Conservation (phyloP, 225 moss, liverwort and hornwort species). For the Marchantia paleacea region DNA sequence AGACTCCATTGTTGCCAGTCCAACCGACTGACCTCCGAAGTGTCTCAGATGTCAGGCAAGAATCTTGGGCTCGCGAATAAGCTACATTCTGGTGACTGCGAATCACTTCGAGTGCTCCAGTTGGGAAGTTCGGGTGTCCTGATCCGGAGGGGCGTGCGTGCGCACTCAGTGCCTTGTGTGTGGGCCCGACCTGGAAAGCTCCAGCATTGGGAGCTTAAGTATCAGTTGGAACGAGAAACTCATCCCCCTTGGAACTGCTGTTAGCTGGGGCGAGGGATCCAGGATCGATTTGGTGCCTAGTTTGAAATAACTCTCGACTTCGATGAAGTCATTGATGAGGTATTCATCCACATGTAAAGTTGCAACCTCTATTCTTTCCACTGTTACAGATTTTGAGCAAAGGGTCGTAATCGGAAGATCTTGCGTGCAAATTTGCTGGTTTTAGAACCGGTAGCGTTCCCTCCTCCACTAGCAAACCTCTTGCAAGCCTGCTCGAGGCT, state of each 20-base stretch:
- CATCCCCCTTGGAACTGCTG: not conserved
- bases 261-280: not conserved
- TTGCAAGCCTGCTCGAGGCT: not conserved
- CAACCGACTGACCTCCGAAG: too few relatives aligned
- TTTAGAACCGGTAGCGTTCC: not conserved
- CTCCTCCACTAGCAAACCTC: not conserved
- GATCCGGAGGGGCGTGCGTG: not conserved
- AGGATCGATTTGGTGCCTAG: not conserved
- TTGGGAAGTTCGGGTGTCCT: not conserved
- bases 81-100: not conserved
- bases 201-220: conserved; percentile 2
- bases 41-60: not conserved
- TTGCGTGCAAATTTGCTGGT: conserved; percentile 4
- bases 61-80: not conserved
- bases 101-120: not conserved
- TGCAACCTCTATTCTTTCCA: not conserved
- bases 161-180: too few relatives aligned
- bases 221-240: not conserved
- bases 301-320: not conserved
- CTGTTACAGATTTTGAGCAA: not conserved
- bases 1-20: not conserved
- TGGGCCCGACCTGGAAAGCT: not conserved
- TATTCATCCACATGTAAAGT: not conserved
- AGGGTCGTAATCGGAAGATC: not conserved
- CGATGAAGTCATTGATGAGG: not conserved